phyloP scores from a whole-genome alignment of 495 filamentous ascomycete genomes.

The Immersiella caudata region DNA sequence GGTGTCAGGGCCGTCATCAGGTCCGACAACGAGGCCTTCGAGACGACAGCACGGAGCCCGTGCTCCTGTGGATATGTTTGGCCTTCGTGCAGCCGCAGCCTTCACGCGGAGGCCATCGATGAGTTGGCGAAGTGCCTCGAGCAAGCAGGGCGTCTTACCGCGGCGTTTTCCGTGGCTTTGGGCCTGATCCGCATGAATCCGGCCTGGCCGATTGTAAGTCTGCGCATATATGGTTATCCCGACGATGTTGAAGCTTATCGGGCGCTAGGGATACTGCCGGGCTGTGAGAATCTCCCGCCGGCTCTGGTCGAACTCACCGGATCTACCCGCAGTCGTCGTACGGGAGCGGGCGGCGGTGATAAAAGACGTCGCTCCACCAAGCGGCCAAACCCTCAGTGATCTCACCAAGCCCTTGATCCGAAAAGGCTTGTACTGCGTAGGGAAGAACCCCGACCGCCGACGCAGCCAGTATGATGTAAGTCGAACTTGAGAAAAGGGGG shows the following conservation, averaged over 20 bases:
- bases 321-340: neutral
- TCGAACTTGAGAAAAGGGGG: neutral
- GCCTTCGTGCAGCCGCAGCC: conserved; percentile 25
- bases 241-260: conserved; percentile 3
- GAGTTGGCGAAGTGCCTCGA: conserved; percentile 26
- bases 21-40: conserved; percentile 19
- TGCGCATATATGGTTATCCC: neutral
- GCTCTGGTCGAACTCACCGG: conserved; percentile 16
- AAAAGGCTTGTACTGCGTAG: conserved; percentile 21
- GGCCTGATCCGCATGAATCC: conserved; percentile 32
- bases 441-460: conserved; percentile 12
- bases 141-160: conserved; percentile 19
- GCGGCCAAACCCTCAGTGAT: conserved; percentile 12
- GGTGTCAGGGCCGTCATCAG: conserved; percentile 23
- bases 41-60: conserved; percentile 4
- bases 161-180: conserved; percentile 33
- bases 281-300: conserved; percentile 28
- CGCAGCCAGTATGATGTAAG: conserved; percentile 26
- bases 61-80: conserved; percentile 34
- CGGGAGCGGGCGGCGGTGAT: conserved; percentile 20
- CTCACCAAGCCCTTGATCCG: conserved; percentile 25
- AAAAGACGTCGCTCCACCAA: conserved; percentile 8
- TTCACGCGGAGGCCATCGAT: conserved; percentile 31
- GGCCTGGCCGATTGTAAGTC: conserved; percentile 24
- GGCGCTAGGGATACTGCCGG: conserved; percentile 34